Evolutionary conservation across 2,329 filamentous ascomycete genomes (phyloP), one percentile per base, ranked within the genome.

Genomic region (Coccinonectria pachysandricola): DNA sequence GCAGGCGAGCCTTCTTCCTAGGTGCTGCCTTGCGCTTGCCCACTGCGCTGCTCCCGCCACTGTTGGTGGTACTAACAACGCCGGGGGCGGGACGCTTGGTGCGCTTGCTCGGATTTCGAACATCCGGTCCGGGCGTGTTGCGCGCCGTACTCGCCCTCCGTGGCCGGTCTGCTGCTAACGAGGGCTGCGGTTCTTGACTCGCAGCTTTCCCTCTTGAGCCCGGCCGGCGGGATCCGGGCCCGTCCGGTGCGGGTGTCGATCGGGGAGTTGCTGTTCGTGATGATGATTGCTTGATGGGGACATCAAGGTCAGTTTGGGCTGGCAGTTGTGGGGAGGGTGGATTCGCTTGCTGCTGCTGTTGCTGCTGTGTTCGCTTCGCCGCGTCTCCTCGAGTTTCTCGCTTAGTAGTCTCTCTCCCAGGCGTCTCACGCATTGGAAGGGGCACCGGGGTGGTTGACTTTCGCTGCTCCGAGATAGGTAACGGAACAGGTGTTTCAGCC

Each of bases 41-140:
- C 31, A 84, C 75, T 34, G 78, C 81, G 44, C 69, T 74, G 48
- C 63, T 74, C 46, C 70, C 68, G 45, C 70, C 70, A 40, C 66
- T 67, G 51, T 64, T 71, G 18, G 67, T 74, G 37, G 64, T 65
- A 49, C 64, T 81, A 42, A 86, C 71, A 38, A 81, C 65, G 31
- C 80, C 80, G 8, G 80, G 81, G 15, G 77, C 79, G 23, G 80
- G 80, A 31, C 75, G 64, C 56, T 79, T 84, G 27, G 68, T 61
- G 26, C 80, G 71, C 45, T 75, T 71, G 40, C 57, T 63, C 28
- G 55, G 57, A n/a, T n/a, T n/a, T 29, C 57, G 58, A 23, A 49
- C 33, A 37, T 70, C 67, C 7, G 68, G 68, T 7, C 57, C 68
- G 8, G 70, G 70, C 2, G 70, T 74, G 42, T 68, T 71, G 32